These are phyloP conservation scores for Megacollybia platyphylla DNA, from an alignment of 1,284 basidiomycete genomes.

Conservation along the genomic window DNA sequence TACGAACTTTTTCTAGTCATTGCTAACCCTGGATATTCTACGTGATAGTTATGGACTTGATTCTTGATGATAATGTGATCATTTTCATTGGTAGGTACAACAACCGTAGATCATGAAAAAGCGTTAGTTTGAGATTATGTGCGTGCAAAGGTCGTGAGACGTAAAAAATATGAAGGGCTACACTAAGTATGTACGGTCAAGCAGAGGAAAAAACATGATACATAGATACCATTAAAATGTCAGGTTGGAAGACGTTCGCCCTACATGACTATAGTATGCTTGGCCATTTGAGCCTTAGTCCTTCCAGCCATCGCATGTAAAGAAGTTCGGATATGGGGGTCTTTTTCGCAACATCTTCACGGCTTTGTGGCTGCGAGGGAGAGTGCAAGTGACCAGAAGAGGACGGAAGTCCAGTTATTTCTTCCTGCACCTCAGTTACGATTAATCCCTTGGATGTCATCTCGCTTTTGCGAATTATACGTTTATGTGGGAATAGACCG, in stretches of 20 bases:
- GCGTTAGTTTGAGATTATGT: constrained; percentile 1
- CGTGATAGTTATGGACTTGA: no score
- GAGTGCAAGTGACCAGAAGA: constrained; percentile 16
- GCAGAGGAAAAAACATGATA: background rate
- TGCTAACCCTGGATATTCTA: no score
- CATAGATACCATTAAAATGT: constrained; percentile 4
- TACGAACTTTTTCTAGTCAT: no score
- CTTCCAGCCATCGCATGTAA: constrained; percentile 93
- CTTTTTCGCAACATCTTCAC: constrained; percentile 35
- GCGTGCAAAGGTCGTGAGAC: no score
- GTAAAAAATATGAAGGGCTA: no score
- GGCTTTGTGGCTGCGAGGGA: constrained; percentile 16
- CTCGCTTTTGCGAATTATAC: constrained; percentile 66
- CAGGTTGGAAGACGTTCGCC: background rate
- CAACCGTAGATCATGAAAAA: background rate
- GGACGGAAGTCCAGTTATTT: constrained; percentile 36
- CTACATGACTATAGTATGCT: constrained; percentile 34
- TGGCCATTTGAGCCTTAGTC: constrained; percentile 81
- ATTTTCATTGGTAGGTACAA: no score
- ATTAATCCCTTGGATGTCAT: constrained; percentile 72
- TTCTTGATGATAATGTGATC: no score
- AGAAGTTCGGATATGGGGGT: constrained; percentile 88
- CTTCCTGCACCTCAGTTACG: constrained; percentile 67
- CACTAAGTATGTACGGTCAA: no score
- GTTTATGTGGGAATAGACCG: constrained; percentile 64